These are phyloP conservation scores for Sporothrix variecibatus DNA, from an alignment of 2,329 filamentous ascomycete genomes.

Conservation along the genomic window DNA sequence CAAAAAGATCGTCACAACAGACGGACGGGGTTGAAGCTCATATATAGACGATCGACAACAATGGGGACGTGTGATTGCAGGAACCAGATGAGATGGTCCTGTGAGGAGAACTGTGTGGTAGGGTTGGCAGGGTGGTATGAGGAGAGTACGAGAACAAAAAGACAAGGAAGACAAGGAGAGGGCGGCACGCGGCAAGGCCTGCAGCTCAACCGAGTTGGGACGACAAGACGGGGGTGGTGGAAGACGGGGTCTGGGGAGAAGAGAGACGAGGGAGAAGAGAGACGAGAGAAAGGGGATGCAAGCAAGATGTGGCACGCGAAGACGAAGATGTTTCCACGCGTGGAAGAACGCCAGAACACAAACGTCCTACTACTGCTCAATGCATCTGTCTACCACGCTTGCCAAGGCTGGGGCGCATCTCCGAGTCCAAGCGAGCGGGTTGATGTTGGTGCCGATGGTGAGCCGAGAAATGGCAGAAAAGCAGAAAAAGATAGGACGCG, in stretches of 20 bases:
- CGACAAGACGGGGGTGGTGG: background rate
- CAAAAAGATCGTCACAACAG: background rate
- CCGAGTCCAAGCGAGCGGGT: background rate
- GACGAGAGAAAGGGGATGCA: background rate
- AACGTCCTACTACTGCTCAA: background rate
- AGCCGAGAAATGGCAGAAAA: background rate
- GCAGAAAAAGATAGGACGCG: background rate
- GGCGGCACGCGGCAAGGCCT: constrained; percentile 1
- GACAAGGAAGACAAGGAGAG: too few species aligned
- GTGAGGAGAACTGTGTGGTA: background rate
- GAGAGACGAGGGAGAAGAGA: too few species aligned
- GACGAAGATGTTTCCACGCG: background rate
- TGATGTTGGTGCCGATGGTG: background rate
- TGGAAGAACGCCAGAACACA: background rate
- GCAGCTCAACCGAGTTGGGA: background rate
- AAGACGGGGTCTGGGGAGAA: background rate
- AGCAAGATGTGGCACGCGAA: background rate
- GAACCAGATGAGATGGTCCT: background rate
- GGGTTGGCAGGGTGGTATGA: background rate
- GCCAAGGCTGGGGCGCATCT: constrained; percentile 3
- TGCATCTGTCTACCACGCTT: background rate
- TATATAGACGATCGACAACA: constrained; percentile 17
- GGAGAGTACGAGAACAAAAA: background rate
- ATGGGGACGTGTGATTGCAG: background rate
- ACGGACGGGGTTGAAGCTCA: background rate